Base-by-base conservation (phyloP, 352 stramenopile species). In the Saprolegnia parasitica region DNA sequence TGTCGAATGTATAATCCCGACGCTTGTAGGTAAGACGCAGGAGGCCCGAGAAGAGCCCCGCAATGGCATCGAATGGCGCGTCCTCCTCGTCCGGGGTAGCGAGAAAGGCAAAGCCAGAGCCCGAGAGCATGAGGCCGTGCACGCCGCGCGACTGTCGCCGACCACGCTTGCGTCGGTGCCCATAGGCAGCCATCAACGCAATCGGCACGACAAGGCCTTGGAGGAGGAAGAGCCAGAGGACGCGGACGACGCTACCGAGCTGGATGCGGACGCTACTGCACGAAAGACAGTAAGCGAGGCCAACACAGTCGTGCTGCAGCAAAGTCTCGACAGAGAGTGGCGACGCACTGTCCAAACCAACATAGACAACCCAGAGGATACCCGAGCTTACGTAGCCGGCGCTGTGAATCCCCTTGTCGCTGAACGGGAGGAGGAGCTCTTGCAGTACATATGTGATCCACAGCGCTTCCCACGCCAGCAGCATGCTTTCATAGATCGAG, bases 401-500 rank as follows among this genome's bases (percentile, higher is more conserved):
- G 42, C 13, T n/a, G 10, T 49, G 42, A 15, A 49, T n/a, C 1
- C 42, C 42, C 18, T 49, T 15, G 3, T 2, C 13, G 18, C 10
- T n/a, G 18, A 49, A 49, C 13, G 42, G 42, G 4, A 49, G 42
- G 18, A 49, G 42, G 11, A 49, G 42, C 42, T 49, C 42, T n/a
- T 49, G 42, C 18, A 49, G 42, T 8, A 68, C 46, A 32, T 58
- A 68, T 1, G 40, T 29, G n/a, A 68, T 29, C 62, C 62, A 68
- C 4, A 24, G 64, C 5, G 62, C n/a, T 58, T 68, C 62, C 11
- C 50, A 21, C 18, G 37, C 62, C 15, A 68, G 16, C 1, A 68
- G 21, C 26, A 62, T 26, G 13, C 9, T 68, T 60, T 62, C 46
- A 16, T 9, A 26, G 37, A 20, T 1, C 5, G 20, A 18, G 26